phyloP scores from a whole-genome alignment of 305 asterid genomes.

The Ruellia speciosa region DNA sequence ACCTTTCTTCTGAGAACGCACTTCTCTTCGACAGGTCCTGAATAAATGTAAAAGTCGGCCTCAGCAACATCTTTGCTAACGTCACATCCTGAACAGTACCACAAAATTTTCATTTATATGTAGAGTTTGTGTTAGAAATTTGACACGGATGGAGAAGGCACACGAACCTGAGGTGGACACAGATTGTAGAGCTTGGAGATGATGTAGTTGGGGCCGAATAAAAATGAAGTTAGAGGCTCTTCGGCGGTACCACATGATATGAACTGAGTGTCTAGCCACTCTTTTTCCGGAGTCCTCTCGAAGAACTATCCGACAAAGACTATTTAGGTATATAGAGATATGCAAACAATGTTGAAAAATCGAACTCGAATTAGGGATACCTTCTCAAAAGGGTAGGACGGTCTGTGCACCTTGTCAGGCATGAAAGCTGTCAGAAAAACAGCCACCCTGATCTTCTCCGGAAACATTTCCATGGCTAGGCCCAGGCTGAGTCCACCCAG shows the following conservation, averaged over 20 bases:
- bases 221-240: slow-evolving; percentile 27
- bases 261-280: slow-evolving; percentile 36
- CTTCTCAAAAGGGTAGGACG: slow-evolving; percentile 39
- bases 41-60: slow-evolving; percentile 33
- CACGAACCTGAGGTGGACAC: slow-evolving; percentile 40
- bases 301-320: no score
- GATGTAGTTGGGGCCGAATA: slow-evolving; percentile 37
- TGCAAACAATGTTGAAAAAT: no score
- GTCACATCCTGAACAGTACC: no score
- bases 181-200: slow-evolving; percentile 32
- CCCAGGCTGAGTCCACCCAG: slow-evolving; percentile 49
- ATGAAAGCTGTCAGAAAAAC: slow-evolving; percentile 56
- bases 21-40: slow-evolving; percentile 32
- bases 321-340: background rate
- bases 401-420: slow-evolving; percentile 39
- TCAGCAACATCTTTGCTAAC: slow-evolving; percentile 34
- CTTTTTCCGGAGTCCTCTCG: slow-evolving; percentile 26
- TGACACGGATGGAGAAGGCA: no score
- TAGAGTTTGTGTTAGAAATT: no score
- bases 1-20: slow-evolving; percentile 31
- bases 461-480: slow-evolving; percentile 51
- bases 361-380: slow-evolving; percentile 15
- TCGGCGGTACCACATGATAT: slow-evolving; percentile 28
- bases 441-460: slow-evolving; percentile 40
- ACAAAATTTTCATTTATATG: no score